phyloP scores from a whole-genome alignment of 176 grass and related monocot genomes.

The Lolium multiflorum region DNA sequence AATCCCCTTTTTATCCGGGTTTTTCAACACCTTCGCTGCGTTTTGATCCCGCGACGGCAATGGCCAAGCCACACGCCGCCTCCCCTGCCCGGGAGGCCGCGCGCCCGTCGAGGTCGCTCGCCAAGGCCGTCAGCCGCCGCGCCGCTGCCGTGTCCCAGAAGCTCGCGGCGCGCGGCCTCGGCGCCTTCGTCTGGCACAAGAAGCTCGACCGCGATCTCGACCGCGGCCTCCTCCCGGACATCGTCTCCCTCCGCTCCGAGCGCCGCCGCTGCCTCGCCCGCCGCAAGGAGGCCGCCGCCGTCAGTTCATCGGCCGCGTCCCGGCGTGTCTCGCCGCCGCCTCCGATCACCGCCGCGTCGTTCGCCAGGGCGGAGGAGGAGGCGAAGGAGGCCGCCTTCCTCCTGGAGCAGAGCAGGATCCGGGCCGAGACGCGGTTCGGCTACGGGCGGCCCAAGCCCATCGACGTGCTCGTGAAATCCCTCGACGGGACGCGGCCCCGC shows the following conservation, averaged over 20 bases:
- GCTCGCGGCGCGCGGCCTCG: conserved; percentile 37
- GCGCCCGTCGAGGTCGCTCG: neutral
- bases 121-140: conserved; percentile 36
- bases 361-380: conserved; percentile 26
- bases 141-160: conserved; percentile 48
- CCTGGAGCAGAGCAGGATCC: conserved; percentile 48
- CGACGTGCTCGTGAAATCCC: conserved; percentile 46
- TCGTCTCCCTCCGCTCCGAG: conserved; percentile 29
- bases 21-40: neutral
- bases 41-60: conserved; percentile 5
- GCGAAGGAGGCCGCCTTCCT: conserved; percentile 51
- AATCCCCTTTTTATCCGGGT: neutral
- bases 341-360: neutral
- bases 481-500: conserved; percentile 17
- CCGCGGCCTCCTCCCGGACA: conserved; percentile 37
- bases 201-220: conserved; percentile 50
- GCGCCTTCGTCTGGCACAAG: conserved; percentile 52
- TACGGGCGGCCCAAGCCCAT: conserved; percentile 42
- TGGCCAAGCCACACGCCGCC: conserved; percentile 7
- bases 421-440: conserved; percentile 47
- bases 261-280: conserved; percentile 37
- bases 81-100: neutral
- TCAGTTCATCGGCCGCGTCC: neutral
- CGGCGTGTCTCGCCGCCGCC: neutral
- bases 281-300: conserved; percentile 23